Conservation (phyloP, 257 asterid genomes). For the Scutellaria galericulata region DNA sequence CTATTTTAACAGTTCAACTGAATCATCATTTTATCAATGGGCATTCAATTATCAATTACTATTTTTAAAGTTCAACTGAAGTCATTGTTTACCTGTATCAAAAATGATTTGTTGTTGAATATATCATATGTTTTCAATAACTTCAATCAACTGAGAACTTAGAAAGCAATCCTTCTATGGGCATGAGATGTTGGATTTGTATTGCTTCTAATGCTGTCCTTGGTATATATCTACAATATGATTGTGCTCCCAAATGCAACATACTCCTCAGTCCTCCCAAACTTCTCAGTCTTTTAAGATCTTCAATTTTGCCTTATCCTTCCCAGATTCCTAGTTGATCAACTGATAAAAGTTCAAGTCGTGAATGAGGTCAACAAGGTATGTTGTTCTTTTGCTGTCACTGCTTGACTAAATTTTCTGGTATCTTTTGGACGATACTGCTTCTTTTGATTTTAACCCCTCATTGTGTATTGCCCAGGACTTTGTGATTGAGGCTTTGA, state of each 20-base stretch:
- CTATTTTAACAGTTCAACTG: too few relatives aligned
- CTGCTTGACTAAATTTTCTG: conserved; percentile 21
- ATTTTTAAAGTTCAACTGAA: conserved; percentile 10
- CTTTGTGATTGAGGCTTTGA: conserved; percentile 91
- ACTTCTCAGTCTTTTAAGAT: conserved; percentile 7
- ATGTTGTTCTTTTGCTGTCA: conserved; percentile 38
- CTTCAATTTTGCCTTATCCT: conserved; percentile 5
- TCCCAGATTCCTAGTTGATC: conserved; percentile 77
- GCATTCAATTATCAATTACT: too few relatives aligned
- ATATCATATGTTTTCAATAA: conserved; percentile 13
- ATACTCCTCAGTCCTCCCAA: conserved; percentile 6
- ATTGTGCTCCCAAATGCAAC: conserved; percentile 23
- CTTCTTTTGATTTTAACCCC: conserved; percentile 31
- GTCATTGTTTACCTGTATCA: not conserved
- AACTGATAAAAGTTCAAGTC: conserved; percentile 72
- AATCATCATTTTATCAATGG: too few relatives aligned
- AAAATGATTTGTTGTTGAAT: not conserved
- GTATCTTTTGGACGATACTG: conserved; percentile 12
- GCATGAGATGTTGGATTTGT: not conserved
- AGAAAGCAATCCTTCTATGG: not conserved
- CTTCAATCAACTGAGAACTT: not conserved
- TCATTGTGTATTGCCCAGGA: conserved; percentile 55
- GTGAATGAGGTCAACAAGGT: conserved; percentile 97
- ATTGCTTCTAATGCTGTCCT: conserved; percentile 24
- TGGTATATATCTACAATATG: conserved; percentile 10